Base-by-base conservation (phyloP, 1,139 yeast genomes). In the Suhomyces panamericanus region DNA sequence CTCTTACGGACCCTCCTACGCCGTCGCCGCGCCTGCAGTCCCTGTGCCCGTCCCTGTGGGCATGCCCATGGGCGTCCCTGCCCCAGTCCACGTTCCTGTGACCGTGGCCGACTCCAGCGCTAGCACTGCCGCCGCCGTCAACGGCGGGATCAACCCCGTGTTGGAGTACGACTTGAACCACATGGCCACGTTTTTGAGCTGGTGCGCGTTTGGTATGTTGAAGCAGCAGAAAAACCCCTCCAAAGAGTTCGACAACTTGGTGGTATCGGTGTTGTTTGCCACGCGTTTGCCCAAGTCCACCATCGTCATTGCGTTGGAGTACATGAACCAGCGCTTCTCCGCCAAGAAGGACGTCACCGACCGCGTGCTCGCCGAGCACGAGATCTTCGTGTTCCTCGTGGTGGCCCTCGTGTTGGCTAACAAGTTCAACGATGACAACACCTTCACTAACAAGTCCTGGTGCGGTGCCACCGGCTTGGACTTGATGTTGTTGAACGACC, bases 381-480 rank as follows among this genome's bases (percentile, higher is more conserved):
- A 75, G 24, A 77, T 85, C 46, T 87, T 85, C 57, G 75, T 80
- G 52, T 76, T 80, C 58, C 70, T 89, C 45, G 83, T 86, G 38
- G 77, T 86, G 27, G 78, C 95, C 1, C 75, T 93, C 39, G 79
- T 93, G 33, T 73, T 93, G 51, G 96, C 97, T 37, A 93, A 93
- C 70, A 93, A 93, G 67, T 88, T 90, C 64, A 90, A 91, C 62
- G 98, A 93, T 65, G 99, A 93, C 69, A 90, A 91, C 67, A 93
- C 98, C 22, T 93, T 93, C 60, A 90, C 96, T 49, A 93, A 91
- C 69, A 83, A 83, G 60, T 89, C 96, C 9, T 93, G 99, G 99
- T 79, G 90, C 38, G 93, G 90, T 46, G 98, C 97, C 17, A 87
- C 97, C 12, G 96, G 96, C 22, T 76, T 93, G 51, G 69, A 80